Evolutionary conservation across 768 basidiomycete species (phyloP).

Genomic region (Boletus tomentosulus): DNA sequence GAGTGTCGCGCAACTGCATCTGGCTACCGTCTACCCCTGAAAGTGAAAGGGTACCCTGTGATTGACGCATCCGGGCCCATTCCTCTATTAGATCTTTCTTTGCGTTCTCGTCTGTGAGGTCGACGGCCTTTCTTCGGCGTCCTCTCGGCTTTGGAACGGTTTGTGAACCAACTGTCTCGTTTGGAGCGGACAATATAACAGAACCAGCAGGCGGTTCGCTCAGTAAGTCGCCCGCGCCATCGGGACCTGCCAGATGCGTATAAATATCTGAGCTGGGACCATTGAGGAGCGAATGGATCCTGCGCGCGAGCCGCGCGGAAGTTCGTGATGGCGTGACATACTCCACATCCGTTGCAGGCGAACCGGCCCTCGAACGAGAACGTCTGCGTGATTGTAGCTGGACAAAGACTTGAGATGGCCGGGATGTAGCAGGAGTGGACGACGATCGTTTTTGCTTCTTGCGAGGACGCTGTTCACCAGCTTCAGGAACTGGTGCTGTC

Average conservation of each 20-base stretch:
- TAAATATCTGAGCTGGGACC: conserved; percentile 26
- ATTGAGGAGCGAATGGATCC: conserved; percentile 12
- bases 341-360: conserved; percentile 6
- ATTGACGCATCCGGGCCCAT: conserved; percentile 30
- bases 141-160: conserved; percentile 11
- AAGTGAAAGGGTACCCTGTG: conserved; percentile 20
- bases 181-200: background rate
- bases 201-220: conserved; percentile 3
- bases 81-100: conserved; percentile 27
- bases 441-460: conserved; percentile 21
- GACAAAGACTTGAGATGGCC: conserved; percentile 7
- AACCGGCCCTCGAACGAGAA: conserved; percentile 17
- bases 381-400: conserved; percentile 11
- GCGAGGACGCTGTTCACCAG: conserved; percentile 7
- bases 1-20: background rate
- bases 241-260: conserved; percentile 23
- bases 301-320: conserved; percentile 21
- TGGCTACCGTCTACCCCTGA: conserved; percentile 4
- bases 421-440: conserved; percentile 16
- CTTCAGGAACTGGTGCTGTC: background rate
- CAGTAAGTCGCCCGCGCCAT: conserved; percentile 6
- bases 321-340: conserved; percentile 8
- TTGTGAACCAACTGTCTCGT: background rate
- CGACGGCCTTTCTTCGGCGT: conserved; percentile 10
- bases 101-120: conserved; percentile 18